Evolutionary conservation across 805 yeast genomes (phyloP), one percentile per base, ranked within the genome.

Genomic region (Nakazawaea ambrosiae): DNA sequence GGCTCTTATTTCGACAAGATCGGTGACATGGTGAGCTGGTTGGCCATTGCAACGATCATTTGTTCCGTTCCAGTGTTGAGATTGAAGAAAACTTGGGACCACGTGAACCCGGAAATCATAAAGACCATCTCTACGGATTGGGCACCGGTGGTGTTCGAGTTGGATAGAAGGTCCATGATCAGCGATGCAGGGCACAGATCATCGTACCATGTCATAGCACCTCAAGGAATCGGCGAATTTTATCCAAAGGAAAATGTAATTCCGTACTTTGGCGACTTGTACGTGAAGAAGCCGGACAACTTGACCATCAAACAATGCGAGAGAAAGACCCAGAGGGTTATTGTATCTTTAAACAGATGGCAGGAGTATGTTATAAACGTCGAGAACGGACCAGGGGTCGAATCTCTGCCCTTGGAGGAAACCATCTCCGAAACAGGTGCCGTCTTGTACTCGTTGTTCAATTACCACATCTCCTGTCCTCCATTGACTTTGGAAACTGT

Each of bases 21-120:
- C 22, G 97, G 97, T 34, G 95, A 90, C 54, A 86, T 87, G 89
- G 89, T 88, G 0, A 80, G 92, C 22, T 90, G 97, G 97, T 63
- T 87, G 18, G 95, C 96, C 0, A 77, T 90, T 47, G 86, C 96
- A 1, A 78, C 92, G 0, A 69, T 82, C 2, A 68, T 89, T 2
- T 81, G 95, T 49, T 83, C 95, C 0, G 75, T 81, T 38, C 95
- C 96, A 0, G 67, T 90, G 2, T 61, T 90, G 40, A 70, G 97
- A 46, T 63, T 90, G 32, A 62, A 72, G 20, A 70, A 73, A 37
- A 70, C 89, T 1, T 90, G 97, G 97, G 63, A 78, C 6, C 63
- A 66, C 33, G 84, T 88, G 4, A 72, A 82, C 11, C 68, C 71
- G 16, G 71, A 72, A 20, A 65, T 73, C 32, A 57, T 84, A 36